Evolutionary conservation across 176 grass and related monocot genomes (phyloP).

Genomic region (Phoenix dactylifera): DNA sequence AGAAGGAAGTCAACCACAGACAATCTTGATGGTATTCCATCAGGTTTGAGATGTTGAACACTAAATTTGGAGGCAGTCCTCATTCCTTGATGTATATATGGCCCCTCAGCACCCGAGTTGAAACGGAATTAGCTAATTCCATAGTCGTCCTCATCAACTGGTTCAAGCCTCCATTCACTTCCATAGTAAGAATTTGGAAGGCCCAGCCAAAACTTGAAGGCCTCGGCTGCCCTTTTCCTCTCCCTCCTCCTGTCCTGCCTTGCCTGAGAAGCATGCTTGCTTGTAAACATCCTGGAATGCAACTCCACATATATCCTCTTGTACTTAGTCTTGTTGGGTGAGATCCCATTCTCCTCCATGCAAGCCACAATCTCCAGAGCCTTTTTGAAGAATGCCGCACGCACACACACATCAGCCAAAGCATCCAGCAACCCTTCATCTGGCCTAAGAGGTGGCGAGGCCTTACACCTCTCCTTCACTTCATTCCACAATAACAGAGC

Average conservation of each 20-base stretch:
- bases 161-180: slow-evolving; percentile 62
- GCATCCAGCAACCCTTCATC: slow-evolving; percentile 68
- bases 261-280: slow-evolving; percentile 80
- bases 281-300: slow-evolving; percentile 92
- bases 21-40: no score
- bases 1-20: no score
- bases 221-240: slow-evolving; percentile 68
- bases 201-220: slow-evolving; percentile 95
- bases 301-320: slow-evolving; percentile 87
- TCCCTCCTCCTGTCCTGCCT: slow-evolving; percentile 57
- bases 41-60: no score
- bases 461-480: slow-evolving; percentile 54
- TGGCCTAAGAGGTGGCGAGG: slow-evolving; percentile 24
- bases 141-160: slow-evolving; percentile 2
- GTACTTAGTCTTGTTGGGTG: slow-evolving; percentile 89
- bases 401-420: slow-evolving; percentile 81
- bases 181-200: slow-evolving; percentile 86
- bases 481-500: slow-evolving; percentile 85
- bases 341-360: slow-evolving; percentile 89
- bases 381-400: slow-evolving; percentile 77
- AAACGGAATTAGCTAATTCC: slow-evolving; percentile 1
- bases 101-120: no score
- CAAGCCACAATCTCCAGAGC: slow-evolving; percentile 90
- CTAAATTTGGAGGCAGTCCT: no score
- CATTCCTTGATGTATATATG: no score